phyloP scores from a whole-genome alignment of 75 land plant species.

The Isoetes taiwanensis region DNA sequence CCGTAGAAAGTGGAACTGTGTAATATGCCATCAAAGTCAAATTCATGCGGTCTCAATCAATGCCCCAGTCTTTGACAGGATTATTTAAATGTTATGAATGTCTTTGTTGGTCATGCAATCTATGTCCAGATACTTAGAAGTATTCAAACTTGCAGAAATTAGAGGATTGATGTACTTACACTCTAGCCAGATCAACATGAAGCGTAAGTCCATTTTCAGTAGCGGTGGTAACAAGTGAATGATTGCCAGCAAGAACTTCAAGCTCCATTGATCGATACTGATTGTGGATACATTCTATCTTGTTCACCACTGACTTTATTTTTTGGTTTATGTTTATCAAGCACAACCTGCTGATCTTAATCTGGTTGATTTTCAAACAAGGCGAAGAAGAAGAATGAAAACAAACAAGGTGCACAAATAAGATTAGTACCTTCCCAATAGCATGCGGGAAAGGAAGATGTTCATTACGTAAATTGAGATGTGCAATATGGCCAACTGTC shows the following conservation, averaged over 20 bases:
- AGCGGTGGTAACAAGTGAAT: conserved; percentile 73
- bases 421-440: conserved; percentile 60
- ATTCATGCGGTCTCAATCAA: too few species aligned
- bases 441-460: conserved; percentile 54
- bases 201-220: conserved; percentile 72
- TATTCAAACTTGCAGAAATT: too few species aligned
- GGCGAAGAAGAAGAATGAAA: neutral
- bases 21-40: too few species aligned
- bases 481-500: conserved; percentile 81
- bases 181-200: conserved; percentile 69
- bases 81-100: too few species aligned
- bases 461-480: conserved; percentile 60
- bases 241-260: conserved; percentile 87
- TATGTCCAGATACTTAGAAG: too few species aligned
- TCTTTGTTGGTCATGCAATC: too few species aligned
- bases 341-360: conserved; percentile 42
- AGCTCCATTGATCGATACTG: conserved; percentile 75
- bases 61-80: too few species aligned
- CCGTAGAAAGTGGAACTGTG: too few species aligned
- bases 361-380: neutral
- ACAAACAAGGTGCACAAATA: neutral
- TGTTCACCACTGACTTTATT: conserved; percentile 83
- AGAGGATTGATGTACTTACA: conserved; percentile 57
- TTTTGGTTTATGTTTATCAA: conserved; percentile 76
- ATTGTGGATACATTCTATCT: conserved; percentile 51